Evolutionary conservation across 179 eudicot species (phyloP).

Genomic region (Vitellaria paradoxa): DNA sequence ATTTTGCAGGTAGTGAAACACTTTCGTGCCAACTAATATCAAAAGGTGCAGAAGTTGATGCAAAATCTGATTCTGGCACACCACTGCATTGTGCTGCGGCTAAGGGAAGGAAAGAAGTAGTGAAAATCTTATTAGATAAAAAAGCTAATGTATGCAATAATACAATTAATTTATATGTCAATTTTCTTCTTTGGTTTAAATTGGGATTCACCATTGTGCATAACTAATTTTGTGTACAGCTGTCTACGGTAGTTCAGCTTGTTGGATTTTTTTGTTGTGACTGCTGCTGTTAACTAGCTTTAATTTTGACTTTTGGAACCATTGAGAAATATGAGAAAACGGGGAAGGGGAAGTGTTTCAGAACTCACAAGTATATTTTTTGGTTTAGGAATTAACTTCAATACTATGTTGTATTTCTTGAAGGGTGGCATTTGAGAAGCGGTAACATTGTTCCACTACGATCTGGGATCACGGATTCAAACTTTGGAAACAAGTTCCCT

Average conservation of each 20-base stretch:
- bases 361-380: no score
- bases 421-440: no score
- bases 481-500: no score
- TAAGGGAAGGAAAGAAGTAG: constrained; percentile 19
- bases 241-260: no score
- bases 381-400: no score
- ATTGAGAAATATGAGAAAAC: background rate
- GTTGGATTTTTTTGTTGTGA: no score
- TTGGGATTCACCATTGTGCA: background rate
- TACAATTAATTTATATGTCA: background rate
- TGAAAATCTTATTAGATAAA: constrained; percentile 24
- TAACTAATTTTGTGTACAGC: background rate
- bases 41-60: constrained; percentile 33
- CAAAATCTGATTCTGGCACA: constrained; percentile 27
- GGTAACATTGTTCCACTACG: no score
- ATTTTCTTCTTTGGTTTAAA: background rate
- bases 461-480: no score
- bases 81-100: constrained; percentile 30
- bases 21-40: constrained; percentile 23
- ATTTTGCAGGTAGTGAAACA: constrained; percentile 17
- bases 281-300: background rate
- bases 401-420: no score
- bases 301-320: background rate
- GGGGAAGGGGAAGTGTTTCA: background rate
- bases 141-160: constrained; percentile 27